phyloP scores from a whole-genome alignment of 1,139 yeast genomes.

The Taphrina betulina region DNA sequence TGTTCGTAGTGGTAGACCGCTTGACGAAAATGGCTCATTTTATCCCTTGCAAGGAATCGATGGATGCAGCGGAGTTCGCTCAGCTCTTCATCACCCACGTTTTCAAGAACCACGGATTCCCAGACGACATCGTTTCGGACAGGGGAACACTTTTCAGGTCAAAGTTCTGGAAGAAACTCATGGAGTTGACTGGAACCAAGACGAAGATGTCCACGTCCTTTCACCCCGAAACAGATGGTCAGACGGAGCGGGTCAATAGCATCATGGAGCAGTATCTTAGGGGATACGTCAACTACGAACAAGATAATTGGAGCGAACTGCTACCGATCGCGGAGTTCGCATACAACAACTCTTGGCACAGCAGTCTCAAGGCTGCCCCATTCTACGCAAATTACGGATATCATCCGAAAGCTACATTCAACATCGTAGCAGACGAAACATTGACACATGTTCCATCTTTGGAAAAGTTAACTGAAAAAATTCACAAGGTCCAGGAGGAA shows the following conservation, averaged over 20 bases:
- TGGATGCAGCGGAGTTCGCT: constrained; percentile 1
- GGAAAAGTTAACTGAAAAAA: not conserved
- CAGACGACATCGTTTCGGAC: constrained; percentile 17
- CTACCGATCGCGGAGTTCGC: constrained; percentile 38
- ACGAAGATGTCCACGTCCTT: constrained; percentile 38
- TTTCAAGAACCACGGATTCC: constrained; percentile 6
- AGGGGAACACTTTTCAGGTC: constrained; percentile 18
- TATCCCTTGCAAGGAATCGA: not conserved
- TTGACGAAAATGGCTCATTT: constrained; percentile 32
- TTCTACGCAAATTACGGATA: not conserved
- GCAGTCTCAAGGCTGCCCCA: not conserved
- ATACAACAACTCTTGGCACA: constrained; percentile 34
- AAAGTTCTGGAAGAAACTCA: constrained; percentile 5
- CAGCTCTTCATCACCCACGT: not conserved
- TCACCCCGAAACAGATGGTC: constrained; percentile 41
- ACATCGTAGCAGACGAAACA: not conserved
- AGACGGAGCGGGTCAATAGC: constrained; percentile 39
- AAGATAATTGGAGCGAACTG: constrained; percentile 36
- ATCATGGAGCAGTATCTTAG: constrained; percentile 37
- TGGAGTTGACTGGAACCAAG: too few relatives aligned
- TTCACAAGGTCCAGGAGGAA: not conserved
- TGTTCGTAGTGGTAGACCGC: constrained; percentile 28
- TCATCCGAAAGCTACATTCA: not conserved
- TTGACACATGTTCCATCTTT: not conserved
- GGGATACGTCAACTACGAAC: constrained; percentile 33